phyloP scores from a whole-genome alignment of 1,284 basidiomycete species.

The Pholiota adiposa region DNA sequence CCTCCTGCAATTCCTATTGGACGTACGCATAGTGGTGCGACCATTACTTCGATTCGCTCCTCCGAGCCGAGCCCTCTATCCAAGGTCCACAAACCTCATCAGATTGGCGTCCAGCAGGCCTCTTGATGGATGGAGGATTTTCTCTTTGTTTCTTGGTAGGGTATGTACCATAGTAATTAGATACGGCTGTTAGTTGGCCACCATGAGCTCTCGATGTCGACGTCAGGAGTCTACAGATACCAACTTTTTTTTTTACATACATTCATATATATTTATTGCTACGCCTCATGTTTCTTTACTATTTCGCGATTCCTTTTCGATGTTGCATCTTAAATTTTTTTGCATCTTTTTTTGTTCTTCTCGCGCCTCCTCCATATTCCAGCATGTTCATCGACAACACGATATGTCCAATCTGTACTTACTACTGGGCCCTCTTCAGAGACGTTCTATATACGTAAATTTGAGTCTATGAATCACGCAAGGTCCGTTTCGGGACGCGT shows the following conservation, averaged over 20 bases:
- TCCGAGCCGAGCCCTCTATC: slow-evolving; percentile 36
- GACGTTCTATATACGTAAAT: too few relatives aligned
- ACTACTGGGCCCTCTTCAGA: too few relatives aligned
- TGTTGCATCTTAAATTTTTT: background rate
- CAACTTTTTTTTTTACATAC: background rate
- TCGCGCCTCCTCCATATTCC: background rate
- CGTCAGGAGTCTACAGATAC: background rate
- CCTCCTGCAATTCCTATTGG: slow-evolving; percentile 64
- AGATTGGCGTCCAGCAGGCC: slow-evolving; percentile 19
- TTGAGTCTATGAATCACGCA: background rate
- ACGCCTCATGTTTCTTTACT: slow-evolving; percentile 1
- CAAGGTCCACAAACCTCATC: slow-evolving; percentile 28
- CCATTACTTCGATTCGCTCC: slow-evolving; percentile 55
- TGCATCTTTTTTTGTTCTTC: background rate
- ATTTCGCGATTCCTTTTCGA: background rate
- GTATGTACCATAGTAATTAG: background rate
- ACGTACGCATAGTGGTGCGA: slow-evolving; percentile 47
- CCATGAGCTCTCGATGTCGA: background rate
- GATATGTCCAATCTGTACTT: background rate
- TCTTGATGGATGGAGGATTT: slow-evolving; percentile 3
- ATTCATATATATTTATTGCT: background rate
- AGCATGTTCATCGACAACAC: background rate
- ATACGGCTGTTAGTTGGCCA: background rate
- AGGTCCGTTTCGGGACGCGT: background rate
- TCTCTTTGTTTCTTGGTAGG: background rate